Evolutionary conservation across 176 grass and related monocot genomes (phyloP).

Genomic region (Rhynchospora tenuis): DNA sequence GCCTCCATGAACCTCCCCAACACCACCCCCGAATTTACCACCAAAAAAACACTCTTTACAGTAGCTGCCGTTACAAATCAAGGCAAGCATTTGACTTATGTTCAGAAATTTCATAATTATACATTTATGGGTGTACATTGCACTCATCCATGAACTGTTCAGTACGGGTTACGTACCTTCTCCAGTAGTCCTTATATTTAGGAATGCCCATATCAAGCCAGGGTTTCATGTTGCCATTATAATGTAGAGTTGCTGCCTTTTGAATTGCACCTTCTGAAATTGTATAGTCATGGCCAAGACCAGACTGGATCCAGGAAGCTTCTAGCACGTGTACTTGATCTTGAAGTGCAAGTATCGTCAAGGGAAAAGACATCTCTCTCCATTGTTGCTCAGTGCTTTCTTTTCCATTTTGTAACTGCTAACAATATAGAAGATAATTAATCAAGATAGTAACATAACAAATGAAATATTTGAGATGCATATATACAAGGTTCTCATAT

Average conservation of each 20-base stretch:
- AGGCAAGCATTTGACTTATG: not conserved
- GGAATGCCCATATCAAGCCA: constrained; percentile 91
- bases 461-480: not conserved
- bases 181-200: constrained; percentile 72
- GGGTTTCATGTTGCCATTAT: constrained; percentile 96
- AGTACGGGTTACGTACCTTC: constrained; percentile 49
- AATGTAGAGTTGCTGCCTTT: constrained; percentile 53
- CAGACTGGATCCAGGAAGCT: constrained; percentile 49
- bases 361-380: constrained; percentile 34
- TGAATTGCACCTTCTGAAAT: constrained; percentile 31
- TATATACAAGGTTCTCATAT: not conserved
- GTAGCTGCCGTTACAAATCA: not conserved
- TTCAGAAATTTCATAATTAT: constrained; percentile 1
- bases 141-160: constrained; percentile 76
- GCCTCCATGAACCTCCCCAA: not conserved
- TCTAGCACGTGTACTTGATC: constrained; percentile 56
- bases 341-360: constrained; percentile 58
- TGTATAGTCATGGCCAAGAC: constrained; percentile 77
- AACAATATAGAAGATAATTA: not conserved
- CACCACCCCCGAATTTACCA: not conserved
- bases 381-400: constrained; percentile 27
- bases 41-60: constrained; percentile 16
- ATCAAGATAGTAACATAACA: not conserved
- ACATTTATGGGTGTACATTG: constrained; percentile 55
- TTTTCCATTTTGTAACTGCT: constrained; percentile 34